These are phyloP conservation scores for Haberlea rhodopensis DNA, from an alignment of 257 asterid genomes.

Conservation along the genomic window DNA sequence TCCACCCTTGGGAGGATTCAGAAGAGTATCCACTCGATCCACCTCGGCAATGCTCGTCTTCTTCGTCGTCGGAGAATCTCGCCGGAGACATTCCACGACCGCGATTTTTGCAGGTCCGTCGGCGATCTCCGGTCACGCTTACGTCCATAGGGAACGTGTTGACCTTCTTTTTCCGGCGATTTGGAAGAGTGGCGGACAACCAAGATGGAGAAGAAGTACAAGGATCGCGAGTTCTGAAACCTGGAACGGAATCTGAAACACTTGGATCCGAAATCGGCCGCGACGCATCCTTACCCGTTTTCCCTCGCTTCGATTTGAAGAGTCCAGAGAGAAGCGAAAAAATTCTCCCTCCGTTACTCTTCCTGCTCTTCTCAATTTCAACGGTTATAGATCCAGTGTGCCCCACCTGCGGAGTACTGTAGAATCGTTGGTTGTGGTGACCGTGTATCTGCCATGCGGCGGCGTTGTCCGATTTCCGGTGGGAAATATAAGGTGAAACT, in stretches of 20 bases:
- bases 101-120: slow-evolving; percentile 31
- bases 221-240: slow-evolving; percentile 17
- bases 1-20: slow-evolving; percentile 46
- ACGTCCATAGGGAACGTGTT: slow-evolving; percentile 37
- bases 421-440: slow-evolving; percentile 34
- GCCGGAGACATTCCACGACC: slow-evolving; percentile 56
- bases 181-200: slow-evolving; percentile 34
- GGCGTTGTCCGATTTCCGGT: slow-evolving; percentile 44
- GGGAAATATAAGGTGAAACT: slow-evolving; percentile 51
- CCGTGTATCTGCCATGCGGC: slow-evolving; percentile 31
- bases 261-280: slow-evolving; percentile 18
- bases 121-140: slow-evolving; percentile 21
- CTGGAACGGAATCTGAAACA: neutral
- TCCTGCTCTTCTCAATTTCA: slow-evolving; percentile 6
- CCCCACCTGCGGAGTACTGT: slow-evolving; percentile 46
- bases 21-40: slow-evolving; percentile 48
- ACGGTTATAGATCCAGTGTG: slow-evolving; percentile 31
- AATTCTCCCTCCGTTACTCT: slow-evolving; percentile 24
- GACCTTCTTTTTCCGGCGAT: slow-evolving; percentile 34
- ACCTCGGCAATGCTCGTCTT: slow-evolving; percentile 38
- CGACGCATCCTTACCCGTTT: slow-evolving; percentile 24
- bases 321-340: slow-evolving; percentile 28
- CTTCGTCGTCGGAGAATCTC: slow-evolving; percentile 38
- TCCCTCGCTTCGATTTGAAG: slow-evolving; percentile 41
- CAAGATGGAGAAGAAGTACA: slow-evolving; percentile 29